These are phyloP conservation scores for button mushroom (Agaricus bisporus) DNA, from an alignment of 768 basidiomycete genomes.

Conservation along the genomic window DNA sequence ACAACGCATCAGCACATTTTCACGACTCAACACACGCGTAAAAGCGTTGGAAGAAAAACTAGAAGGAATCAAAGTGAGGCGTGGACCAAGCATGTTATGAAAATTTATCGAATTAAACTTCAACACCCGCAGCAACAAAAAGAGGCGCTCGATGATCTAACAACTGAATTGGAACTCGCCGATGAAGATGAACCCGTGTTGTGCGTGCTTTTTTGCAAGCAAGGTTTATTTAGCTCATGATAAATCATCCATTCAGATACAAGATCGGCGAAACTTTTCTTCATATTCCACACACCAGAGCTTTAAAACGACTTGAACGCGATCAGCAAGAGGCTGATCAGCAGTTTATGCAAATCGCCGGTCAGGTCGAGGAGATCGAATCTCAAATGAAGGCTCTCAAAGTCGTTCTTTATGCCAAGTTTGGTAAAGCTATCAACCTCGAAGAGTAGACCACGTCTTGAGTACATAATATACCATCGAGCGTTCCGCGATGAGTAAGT, in stretches of 20 bases:
- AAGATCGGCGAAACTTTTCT: slow-evolving; percentile 87
- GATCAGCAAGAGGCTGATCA: slow-evolving; percentile 57
- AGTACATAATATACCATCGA: no score
- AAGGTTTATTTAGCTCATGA: background rate
- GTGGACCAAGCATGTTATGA: background rate
- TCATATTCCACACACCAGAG: slow-evolving; percentile 64
- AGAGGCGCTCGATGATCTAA: slow-evolving; percentile 87
- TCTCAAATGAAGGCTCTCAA: slow-evolving; percentile 78
- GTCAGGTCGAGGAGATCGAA: slow-evolving; percentile 59
- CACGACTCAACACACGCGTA: slow-evolving; percentile 81
- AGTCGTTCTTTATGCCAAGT: slow-evolving; percentile 79
- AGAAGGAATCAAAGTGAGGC: slow-evolving; percentile 61
- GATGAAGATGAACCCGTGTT: slow-evolving; percentile 79
- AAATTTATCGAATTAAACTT: slow-evolving; percentile 9
- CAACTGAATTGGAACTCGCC: slow-evolving; percentile 81
- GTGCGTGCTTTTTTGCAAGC: slow-evolving; percentile 33
- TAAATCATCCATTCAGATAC: slow-evolving; percentile 46
- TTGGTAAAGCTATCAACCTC: slow-evolving; percentile 89
- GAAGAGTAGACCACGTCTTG: slow-evolving; percentile 50
- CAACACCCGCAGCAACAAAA: slow-evolving; percentile 70
- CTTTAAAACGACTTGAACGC: slow-evolving; percentile 63
- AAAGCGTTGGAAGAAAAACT: slow-evolving; percentile 68
- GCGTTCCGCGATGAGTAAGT: no score
- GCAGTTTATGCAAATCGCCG: slow-evolving; percentile 45
- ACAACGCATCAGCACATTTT: slow-evolving; percentile 86